Evolutionary conservation across 2,329 filamentous ascomycete species (phyloP).

Genomic region (Trichophyton rubrum): DNA sequence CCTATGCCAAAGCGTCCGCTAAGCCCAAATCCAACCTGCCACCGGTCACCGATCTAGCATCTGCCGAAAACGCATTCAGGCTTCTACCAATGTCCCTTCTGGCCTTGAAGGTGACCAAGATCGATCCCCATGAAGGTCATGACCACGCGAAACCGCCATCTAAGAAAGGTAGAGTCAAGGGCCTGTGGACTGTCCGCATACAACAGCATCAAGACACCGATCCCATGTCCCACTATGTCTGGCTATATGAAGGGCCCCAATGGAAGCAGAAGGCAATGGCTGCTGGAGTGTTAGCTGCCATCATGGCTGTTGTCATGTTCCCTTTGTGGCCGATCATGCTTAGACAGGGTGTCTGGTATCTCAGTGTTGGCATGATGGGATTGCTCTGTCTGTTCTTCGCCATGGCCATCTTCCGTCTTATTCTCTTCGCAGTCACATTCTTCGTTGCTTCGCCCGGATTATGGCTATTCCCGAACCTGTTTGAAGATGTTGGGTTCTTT

Average conservation of each 20-base stretch:
- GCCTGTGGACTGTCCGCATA: constrained; percentile 88
- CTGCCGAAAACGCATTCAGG: constrained; percentile 89
- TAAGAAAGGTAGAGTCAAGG: constrained; percentile 81
- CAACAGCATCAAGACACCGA: constrained; percentile 80
- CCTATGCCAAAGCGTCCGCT: constrained; percentile 70
- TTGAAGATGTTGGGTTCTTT: constrained; percentile 97
- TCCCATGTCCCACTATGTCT: constrained; percentile 71
- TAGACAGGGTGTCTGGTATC: constrained; percentile 89
- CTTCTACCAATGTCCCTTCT: constrained; percentile 88
- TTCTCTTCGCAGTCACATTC: constrained; percentile 86
- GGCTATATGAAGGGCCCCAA: constrained; percentile 90
- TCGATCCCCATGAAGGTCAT: constrained; percentile 65
- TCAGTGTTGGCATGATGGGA: constrained; percentile 85
- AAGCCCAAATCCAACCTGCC: constrained; percentile 84
- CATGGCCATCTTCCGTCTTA: constrained; percentile 94
- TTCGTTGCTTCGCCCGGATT: constrained; percentile 73
- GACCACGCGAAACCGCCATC: constrained; percentile 51
- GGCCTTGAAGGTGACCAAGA: constrained; percentile 75
- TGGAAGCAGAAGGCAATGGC: constrained; percentile 90
- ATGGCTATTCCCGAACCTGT: constrained; percentile 97
- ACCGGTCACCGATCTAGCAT: constrained; percentile 72
- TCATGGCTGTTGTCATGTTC: constrained; percentile 87
- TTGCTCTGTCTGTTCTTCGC: constrained; percentile 87
- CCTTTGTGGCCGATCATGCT: constrained; percentile 89
- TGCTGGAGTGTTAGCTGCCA: constrained; percentile 63